These are phyloP conservation scores for Isabelozyma heimii DNA, from an alignment of 805 yeast genomes.

Conservation along the genomic window DNA sequence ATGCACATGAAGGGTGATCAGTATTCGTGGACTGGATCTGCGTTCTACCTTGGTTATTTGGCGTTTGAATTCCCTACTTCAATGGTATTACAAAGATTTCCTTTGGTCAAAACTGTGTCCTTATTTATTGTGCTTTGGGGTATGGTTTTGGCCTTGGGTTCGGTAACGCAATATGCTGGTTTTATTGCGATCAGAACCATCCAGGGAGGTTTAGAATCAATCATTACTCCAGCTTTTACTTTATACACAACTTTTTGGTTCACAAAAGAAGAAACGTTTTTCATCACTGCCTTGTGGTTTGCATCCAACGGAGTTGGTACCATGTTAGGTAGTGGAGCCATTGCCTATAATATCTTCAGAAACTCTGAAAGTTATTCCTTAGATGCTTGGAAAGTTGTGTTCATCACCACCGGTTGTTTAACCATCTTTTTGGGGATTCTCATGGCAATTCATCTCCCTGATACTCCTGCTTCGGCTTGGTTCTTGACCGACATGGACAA, in stretches of 20 bases:
- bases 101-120: slow-evolving; percentile 51
- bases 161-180: slow-evolving; percentile 46
- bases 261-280: slow-evolving; percentile 30
- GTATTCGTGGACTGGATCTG: slow-evolving; percentile 37
- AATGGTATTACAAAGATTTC: slow-evolving; percentile 50
- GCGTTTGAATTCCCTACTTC: slow-evolving; percentile 52
- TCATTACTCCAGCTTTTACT: slow-evolving; percentile 41
- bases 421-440: slow-evolving; percentile 32
- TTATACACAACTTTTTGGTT: slow-evolving; percentile 32
- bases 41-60: slow-evolving; percentile 56
- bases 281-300: slow-evolving; percentile 35
- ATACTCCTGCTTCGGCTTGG: slow-evolving; percentile 31
- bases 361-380: slow-evolving; percentile 9
- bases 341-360: slow-evolving; percentile 15
- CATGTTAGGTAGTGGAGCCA: slow-evolving; percentile 17
- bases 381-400: slow-evolving; percentile 41
- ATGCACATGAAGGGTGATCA: slow-evolving; percentile 27
- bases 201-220: slow-evolving; percentile 37
- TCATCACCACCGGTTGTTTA: slow-evolving; percentile 40
- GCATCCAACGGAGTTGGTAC: slow-evolving; percentile 33
- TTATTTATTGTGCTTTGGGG: slow-evolving; percentile 63
- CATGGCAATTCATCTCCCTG: slow-evolving; percentile 28
- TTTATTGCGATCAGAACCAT: slow-evolving; percentile 36
- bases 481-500: slow-evolving; percentile 43
- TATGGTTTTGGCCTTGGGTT: slow-evolving; percentile 47